Base-by-base conservation (phyloP, 1,139 yeast species). In the Suhomyces yuchorum region DNA sequence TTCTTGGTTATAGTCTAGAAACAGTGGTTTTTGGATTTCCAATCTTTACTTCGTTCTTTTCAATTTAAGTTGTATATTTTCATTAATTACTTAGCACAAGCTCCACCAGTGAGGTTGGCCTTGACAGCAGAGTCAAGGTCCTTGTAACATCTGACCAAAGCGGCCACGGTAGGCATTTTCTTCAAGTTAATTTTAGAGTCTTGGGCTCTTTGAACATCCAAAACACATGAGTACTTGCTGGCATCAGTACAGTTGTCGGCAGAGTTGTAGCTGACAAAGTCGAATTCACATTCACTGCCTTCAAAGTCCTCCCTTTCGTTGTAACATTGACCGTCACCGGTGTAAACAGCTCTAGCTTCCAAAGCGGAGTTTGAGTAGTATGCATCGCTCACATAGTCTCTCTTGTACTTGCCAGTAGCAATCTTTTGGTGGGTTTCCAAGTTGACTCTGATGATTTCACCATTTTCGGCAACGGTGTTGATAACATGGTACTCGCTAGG, bases 151-250 rank as follows among this genome's bases (percentile, higher is more conserved):
- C 51, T 50, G 38, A 53, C 55, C 47, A 49, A 48, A 17, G 54
- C 56, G 26, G 57, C 49, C 26, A 56, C 47, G 20, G 18, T 9
- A n/a, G 23, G 35, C 50, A 55, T 54, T 37, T 51, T 35, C 50
- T 50, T 54, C 51, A 53, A 49, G 19, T 40, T 26, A 22, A 40
- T 15, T 12, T 35, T 44, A 28, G 57, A 43, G 44, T 55, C 56
- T 41, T 54, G 57, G 17, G 47, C 40, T 18, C 30, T 34, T 30
- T 47, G 43, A 9, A 47, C 43, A 19, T 50, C 57, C 50, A 51
- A 48, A 22, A 56, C 56, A 53, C 59, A 56, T 5, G 59, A 53
- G 54, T 54, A 56, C 47, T 54, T 53, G 33, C 52, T 38, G 6
- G 40, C 42, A 11, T 35, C 44, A 14, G 41, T 24, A 44, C 59